These are phyloP conservation scores for Chlorokybus atmophyticus DNA, from an alignment of 139 green algal genomes.

Conservation along the genomic window DNA sequence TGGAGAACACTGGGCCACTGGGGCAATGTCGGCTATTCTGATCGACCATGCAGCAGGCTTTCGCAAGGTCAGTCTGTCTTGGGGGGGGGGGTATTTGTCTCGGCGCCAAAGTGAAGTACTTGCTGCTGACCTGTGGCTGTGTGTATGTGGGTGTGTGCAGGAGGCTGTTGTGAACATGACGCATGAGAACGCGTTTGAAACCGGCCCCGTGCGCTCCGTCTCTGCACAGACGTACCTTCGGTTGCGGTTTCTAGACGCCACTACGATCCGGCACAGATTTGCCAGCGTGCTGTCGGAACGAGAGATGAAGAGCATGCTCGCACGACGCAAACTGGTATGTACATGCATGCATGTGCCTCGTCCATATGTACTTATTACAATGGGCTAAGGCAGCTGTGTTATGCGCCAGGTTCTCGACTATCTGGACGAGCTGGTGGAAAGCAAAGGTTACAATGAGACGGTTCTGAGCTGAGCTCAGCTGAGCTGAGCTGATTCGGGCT, in stretches of 20 bases:
- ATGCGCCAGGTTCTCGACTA: background rate
- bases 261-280: constrained; percentile 33
- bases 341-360: background rate
- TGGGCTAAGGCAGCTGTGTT: background rate
- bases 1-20: constrained; percentile 54
- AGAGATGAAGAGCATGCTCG: constrained; percentile 46
- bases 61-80: constrained; percentile 18
- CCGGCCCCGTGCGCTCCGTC: constrained; percentile 42
- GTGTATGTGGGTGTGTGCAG: constrained; percentile 7
- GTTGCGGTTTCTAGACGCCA: constrained; percentile 51
- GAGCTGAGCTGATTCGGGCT: too few species aligned
- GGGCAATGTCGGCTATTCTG: constrained; percentile 38
- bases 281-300: constrained; percentile 18
- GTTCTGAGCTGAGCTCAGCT: background rate
- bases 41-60: constrained; percentile 77
- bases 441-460: background rate
- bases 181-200: constrained; percentile 69
- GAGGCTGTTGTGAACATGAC: constrained; percentile 32
- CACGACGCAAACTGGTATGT: constrained; percentile 31
- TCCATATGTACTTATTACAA: background rate
- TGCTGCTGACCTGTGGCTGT: background rate
- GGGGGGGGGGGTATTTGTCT: too few species aligned
- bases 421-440: background rate
- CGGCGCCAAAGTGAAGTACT: too few species aligned
- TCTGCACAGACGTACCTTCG: constrained; percentile 57